Conservation (phyloP, 352 stramenopile genomes). For the Globisporangium canariense region DNA sequence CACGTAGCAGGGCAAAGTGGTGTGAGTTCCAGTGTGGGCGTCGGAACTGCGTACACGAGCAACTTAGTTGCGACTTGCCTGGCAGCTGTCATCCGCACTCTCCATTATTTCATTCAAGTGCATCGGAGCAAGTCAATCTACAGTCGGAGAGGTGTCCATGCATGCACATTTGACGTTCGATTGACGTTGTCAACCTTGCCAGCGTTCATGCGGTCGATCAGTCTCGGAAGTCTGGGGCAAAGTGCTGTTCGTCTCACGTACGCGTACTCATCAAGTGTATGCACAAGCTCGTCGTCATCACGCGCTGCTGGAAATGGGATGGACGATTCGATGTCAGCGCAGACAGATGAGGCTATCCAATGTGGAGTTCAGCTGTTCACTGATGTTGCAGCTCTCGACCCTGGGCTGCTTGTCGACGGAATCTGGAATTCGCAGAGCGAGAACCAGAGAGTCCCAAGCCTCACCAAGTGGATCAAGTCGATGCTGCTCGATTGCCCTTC, state of each 20-base stretch:
- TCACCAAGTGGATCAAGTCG: conserved; percentile 2
- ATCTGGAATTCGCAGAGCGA: not conserved
- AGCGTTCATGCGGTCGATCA: conserved; percentile 29
- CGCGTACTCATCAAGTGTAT: not conserved
- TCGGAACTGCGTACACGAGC: conserved; percentile 23
- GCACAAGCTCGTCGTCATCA: not conserved
- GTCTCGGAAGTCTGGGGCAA: not conserved
- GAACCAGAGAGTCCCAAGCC: not conserved
- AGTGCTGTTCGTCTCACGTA: conserved; percentile 6
- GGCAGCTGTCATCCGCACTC: conserved; percentile 40
- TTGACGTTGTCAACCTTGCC: conserved; percentile 31
- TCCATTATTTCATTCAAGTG: conserved; percentile 44
- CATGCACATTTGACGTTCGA: conserved; percentile 28
- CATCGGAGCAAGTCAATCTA: not conserved
- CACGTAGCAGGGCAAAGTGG: not conserved
- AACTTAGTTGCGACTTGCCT: conserved; percentile 50
- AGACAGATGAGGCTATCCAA: conserved; percentile 17
- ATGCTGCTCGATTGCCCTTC: conserved; percentile 12
- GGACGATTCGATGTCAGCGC: conserved; percentile 4
- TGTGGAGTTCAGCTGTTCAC: conserved; percentile 12
- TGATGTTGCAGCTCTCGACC: not conserved
- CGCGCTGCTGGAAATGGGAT: not conserved
- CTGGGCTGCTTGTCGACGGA: not conserved
- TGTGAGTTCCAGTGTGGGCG: not conserved
- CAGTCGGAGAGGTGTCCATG: not conserved